Base-by-base conservation (phyloP, 106 monocot genomes). In the Alisma plantagoaquatica region DNA sequence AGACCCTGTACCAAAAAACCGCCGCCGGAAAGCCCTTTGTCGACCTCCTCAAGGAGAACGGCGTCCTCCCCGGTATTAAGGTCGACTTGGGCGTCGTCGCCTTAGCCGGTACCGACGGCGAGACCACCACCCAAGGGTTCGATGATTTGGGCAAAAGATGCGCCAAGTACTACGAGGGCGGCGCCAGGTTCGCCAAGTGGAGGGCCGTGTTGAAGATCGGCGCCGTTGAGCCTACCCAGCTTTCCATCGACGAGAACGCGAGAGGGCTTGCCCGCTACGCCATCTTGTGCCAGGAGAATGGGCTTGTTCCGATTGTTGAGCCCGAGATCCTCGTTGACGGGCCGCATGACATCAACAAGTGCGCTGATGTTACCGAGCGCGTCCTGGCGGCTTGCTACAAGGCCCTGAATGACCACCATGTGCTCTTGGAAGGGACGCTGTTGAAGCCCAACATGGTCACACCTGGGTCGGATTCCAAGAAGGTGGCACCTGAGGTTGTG, bases 211-310 rank as follows among this genome's bases (percentile, higher is more conserved):
- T 61, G 23, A 61, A 61, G 20, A 61, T 61, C 47, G 61, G 61
- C n/a, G 18, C 29, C 3, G 49, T 20, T 5, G 61, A 61, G 47
- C 61, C 61, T 4, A 48, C 61, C 0, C 61, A 61, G 31, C 49
- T 61, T 31, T 25, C 61, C 18, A 61, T 61, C 32, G 23, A 47
- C 46, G 61, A 61, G 48, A 61, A 61, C 26, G 47, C 61, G 32
- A 61, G 49, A 5, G 61, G 61, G 3, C 48, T 61, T 11, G 61
- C 61, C 31, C 27, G 61, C 3, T 61, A 61, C 31, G 61, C 61
- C 61, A 61, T 61, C 18, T 48, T 61, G 48, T 61, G 61, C 61
- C 61, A 61, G 24, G 61, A 61, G 61, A 61, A 61, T 32, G 61
- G 61, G 1, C 32, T 61, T 1, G 61, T 61, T 23, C 61, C 61